Evolutionary conservation across 2,329 filamentous ascomycete genomes (phyloP).

Genomic region (Colletotrichum chrysophilum): DNA sequence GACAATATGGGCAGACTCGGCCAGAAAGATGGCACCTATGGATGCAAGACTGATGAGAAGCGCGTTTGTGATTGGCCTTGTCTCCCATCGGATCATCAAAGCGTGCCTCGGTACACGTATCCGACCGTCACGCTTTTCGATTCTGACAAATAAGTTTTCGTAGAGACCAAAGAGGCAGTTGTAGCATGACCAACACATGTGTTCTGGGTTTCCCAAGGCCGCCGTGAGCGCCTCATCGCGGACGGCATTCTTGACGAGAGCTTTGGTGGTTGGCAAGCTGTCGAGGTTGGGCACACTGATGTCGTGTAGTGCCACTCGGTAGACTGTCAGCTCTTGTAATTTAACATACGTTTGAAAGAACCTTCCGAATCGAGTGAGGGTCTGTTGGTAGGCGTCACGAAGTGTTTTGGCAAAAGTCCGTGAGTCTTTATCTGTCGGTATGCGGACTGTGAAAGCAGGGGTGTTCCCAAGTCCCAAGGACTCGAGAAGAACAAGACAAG

Average conservation of each 20-base stretch:
- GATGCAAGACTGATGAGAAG: background rate
- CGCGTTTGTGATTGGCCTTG: fast-evolving
- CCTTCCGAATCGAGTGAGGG: background rate
- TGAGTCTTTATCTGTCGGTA: background rate
- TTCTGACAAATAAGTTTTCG: background rate
- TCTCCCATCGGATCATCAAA: background rate
- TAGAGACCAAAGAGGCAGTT: background rate
- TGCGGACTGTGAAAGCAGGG: background rate
- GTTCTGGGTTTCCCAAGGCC: background rate
- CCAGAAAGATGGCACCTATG: background rate
- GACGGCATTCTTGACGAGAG: background rate
- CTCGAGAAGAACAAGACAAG: background rate
- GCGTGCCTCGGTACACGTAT: background rate
- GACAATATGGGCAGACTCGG: background rate
- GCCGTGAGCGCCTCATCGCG: background rate
- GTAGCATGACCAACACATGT: background rate
- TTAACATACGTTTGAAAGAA: background rate
- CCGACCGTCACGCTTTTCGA: background rate
- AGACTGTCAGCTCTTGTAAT: background rate
- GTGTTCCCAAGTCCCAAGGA: background rate
- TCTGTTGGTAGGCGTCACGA: background rate
- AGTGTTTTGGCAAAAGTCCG: background rate
- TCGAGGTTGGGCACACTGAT: background rate
- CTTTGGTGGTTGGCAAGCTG: background rate
- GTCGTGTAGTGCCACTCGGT: background rate